These are phyloP conservation scores for Luffa acutangula DNA, from an alignment of 306 rosid genomes.

Conservation along the genomic window DNA sequence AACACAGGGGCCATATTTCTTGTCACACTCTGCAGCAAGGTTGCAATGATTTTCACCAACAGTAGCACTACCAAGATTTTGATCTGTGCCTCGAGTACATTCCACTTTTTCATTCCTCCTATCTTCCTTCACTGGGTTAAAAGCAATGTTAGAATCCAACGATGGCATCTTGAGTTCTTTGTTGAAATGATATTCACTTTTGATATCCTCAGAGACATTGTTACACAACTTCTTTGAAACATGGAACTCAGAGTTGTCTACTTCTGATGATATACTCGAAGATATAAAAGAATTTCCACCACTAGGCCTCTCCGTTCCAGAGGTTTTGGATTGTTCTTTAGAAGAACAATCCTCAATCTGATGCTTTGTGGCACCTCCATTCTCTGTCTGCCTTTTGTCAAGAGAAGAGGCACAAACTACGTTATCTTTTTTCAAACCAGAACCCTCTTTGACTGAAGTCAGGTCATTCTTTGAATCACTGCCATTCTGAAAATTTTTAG, in stretches of 20 bases:
- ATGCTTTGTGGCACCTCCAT: background rate
- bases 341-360: constrained; percentile 10
- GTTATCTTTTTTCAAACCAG: constrained; percentile 1
- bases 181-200: constrained; percentile 20
- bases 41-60: constrained; percentile 7
- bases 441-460: constrained; percentile 9
- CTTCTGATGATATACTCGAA: constrained; percentile 13
- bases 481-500: background rate
- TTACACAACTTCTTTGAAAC: constrained; percentile 10
- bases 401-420: background rate
- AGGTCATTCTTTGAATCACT: constrained; percentile 1
- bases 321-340: constrained; percentile 6
- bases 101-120: constrained; percentile 14
- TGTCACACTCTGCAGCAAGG: constrained; percentile 7
- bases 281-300: constrained; percentile 9
- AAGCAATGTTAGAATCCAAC: constrained; percentile 21
- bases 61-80: constrained; percentile 11
- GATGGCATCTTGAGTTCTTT: constrained; percentile 31
- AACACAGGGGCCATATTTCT: constrained; percentile 15
- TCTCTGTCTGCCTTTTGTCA: constrained; percentile 1
- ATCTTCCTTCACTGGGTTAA: constrained; percentile 12
- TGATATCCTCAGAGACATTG: constrained; percentile 14
- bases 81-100: constrained; percentile 12
- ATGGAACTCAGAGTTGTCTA: constrained; percentile 3
- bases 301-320: constrained; percentile 11